Evolutionary conservation across 805 yeast species (phyloP), one percentile per base, ranked within the genome.

Genomic region (Sungouiella thailandica): DNA sequence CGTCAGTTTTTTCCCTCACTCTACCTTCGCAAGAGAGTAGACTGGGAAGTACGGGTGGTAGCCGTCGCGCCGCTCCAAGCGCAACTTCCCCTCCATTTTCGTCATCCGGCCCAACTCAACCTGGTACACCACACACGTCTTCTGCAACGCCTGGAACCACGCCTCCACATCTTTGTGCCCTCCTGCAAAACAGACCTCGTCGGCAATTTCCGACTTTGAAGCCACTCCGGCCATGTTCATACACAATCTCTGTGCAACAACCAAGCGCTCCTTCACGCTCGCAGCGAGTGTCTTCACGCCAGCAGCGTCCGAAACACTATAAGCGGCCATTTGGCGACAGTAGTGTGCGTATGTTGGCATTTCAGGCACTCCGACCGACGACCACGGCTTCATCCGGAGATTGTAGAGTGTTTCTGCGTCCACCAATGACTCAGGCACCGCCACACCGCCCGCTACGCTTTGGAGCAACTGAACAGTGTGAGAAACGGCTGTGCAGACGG

Each of bases 351-450:
- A 79, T 0, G 65, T 51, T 3, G 90, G 88, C 26, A 76, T 48
- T 18, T 68, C 70, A 1, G 96, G 96, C 8, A 78, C 77, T 1
- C 94, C 95, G 14, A 88, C 81, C 0, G 87, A 73, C 15, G 81
- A 74, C 62, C 83, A 85, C 4, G 93, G 78, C 53, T 86, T 87
- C 73, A 86, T 70, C 44, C 95, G 73, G 29, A 87, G 60, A 8
- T 52, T 43, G 34, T 44, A 62, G 14, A 60, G 39, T 25, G 39
- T 37, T 32, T 61, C 59, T 23, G 9, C 23, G 24, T 23, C 25
- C 12, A 25, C 39, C 5, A 35, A 25, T 29, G 23, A 16, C 9
- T 23, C 22, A 11, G 29, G n/a, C 14, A 12, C 17, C 8, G 29
- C 14, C 20, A 17, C 23, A 1, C 18, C 17, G 2, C 16, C 23